Evolutionary conservation across 2,329 filamentous ascomycete species (phyloP).

Genomic region (Volutella citrinella): DNA sequence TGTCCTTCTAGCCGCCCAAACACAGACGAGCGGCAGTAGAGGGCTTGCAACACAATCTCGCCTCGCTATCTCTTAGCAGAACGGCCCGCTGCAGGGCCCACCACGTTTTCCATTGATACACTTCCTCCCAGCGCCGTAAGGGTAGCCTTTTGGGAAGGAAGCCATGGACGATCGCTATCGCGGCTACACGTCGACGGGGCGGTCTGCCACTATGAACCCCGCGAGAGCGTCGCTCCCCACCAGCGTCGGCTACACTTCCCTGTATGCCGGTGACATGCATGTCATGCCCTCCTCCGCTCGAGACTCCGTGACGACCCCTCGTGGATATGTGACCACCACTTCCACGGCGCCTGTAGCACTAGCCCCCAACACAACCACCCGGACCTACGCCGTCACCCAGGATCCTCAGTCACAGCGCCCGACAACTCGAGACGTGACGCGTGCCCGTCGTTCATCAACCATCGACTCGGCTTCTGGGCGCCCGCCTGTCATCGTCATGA

Average conservation of each 20-base stretch:
- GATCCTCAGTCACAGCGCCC: slow-evolving; percentile 48
- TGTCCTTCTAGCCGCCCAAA: too few relatives aligned
- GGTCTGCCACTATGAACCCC: slow-evolving; percentile 45
- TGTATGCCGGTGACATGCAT: slow-evolving; percentile 54
- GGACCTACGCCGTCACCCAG: slow-evolving; percentile 55
- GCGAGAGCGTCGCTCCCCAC: slow-evolving; percentile 53
- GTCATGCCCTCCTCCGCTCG: slow-evolving; percentile 42
- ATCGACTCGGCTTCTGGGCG: slow-evolving; percentile 44
- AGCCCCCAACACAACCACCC: slow-evolving; percentile 43
- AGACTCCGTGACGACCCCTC: slow-evolving; percentile 28
- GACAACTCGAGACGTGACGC: slow-evolving; percentile 46
- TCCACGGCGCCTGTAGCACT: slow-evolving; percentile 33
- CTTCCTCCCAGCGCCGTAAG: slow-evolving; percentile 3
- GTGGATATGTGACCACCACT: slow-evolving; percentile 31
- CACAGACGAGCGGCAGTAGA: too few relatives aligned
- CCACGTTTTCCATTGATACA: slow-evolving; percentile 9
- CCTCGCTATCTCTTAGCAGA: too few relatives aligned
- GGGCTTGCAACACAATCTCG: too few relatives aligned
- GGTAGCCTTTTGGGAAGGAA: too few relatives aligned
- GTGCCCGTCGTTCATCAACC: slow-evolving; percentile 46
- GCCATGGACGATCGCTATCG: slow-evolving; percentile 49
- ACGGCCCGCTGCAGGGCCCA: too few relatives aligned
- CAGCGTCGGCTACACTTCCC: slow-evolving; percentile 46
- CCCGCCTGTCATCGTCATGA: slow-evolving; percentile 57
- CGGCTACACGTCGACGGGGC: slow-evolving; percentile 37